These are phyloP conservation scores for Penicillium sp. DNA, from an alignment of 2,329 filamentous ascomycete species.

Conservation along the genomic window DNA sequence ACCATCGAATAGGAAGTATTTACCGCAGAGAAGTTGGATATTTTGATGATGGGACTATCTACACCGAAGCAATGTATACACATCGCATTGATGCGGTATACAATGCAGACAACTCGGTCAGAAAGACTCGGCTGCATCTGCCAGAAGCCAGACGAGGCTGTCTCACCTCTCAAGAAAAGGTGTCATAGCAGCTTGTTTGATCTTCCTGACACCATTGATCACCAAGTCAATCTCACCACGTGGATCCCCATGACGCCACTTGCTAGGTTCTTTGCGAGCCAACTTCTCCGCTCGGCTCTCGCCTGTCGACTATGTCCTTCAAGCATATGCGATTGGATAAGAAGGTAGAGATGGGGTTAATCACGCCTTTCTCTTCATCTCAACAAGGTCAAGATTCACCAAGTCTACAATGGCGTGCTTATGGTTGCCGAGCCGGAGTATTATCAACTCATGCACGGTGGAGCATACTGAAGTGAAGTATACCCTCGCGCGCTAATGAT, in stretches of 20 bases:
- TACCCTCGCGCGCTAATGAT: background rate
- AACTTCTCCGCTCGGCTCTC: conserved; percentile 20
- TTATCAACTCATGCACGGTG: background rate
- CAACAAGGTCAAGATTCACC: conserved; percentile 2
- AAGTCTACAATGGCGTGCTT: conserved; percentile 20
- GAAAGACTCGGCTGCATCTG: no score
- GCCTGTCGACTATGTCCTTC: conserved; percentile 16
- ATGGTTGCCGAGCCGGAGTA: background rate
- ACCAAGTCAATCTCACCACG: background rate
- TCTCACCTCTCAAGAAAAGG: no score
- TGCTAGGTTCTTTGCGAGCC: conserved; percentile 6
- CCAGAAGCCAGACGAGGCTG: no score
- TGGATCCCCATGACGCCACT: conserved; percentile 17
- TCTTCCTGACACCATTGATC: background rate
- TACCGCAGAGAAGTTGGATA: no score
- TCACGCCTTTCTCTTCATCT: background rate
- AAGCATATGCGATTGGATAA: background rate
- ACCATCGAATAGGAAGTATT: background rate
- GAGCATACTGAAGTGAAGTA: background rate
- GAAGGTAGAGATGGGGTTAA: background rate
- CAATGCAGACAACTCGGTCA: no score
- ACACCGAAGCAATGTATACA: no score
- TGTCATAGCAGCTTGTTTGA: background rate
- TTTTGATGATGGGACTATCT: background rate
- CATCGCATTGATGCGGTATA: no score